Evolutionary conservation across 768 basidiomycete genomes (phyloP), one percentile per base, ranked within the genome.

Genomic region (Suillus discolor): DNA sequence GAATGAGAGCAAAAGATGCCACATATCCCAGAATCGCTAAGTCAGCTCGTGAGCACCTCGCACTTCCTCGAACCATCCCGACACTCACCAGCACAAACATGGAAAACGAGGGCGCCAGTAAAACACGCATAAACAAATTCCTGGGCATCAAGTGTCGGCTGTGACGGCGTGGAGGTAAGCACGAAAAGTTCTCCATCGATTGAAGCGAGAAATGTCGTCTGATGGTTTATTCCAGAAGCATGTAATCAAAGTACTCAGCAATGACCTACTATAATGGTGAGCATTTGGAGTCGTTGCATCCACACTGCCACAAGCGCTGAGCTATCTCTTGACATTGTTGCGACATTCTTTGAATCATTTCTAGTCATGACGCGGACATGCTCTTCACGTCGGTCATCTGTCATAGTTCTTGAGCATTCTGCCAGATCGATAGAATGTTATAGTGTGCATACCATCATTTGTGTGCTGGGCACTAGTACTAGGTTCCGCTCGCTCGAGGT

Each of bases 191-290:
- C 28, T 18, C 71, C 77, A 4, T 75, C 75, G 62, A 74, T 71
- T 3, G 75, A 65, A 9, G 74, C 62, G 59, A 77, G 62, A 66
- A 77, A 77, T 36, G 77, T 51, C 8, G 75, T 77, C 75, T 77
- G 54, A 13, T 20, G 15, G 53, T n/a, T n/a, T 8, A 23, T 49
- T 53, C 18, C 31, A 66, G 38, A 61, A 41, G 3, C 55, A 41
- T n/a, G 55, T 31, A 63, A 44, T n/a, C 20, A 25, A 49, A 28
- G 49, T 11, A 13, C 44, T 15, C 3, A 62, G 31, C 31, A 12
- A 54, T 34, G 31, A 6, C 54, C 6, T 18, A 77, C 75, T 64
- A 75, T 68, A 18, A 74, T 36, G 34, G 75, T 77, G 41, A 77
- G 71, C 6, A 62, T 11, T 55, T 78, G 77, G 18, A 77, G 28